Conservation (phyloP, 345 rosid genomes). For the rapeseed (Brassica napus) region Da-Ae NC_063435.1:3358501-3359000, state of each 20-base stretch:
- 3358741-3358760: slow-evolving; percentile 96
- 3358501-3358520: too few relatives aligned
- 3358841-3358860: background rate
- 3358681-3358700: slow-evolving; percentile 78
- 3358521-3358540: too few relatives aligned
- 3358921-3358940: slow-evolving; percentile 79
- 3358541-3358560: too few relatives aligned
- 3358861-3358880: slow-evolving; percentile 60
- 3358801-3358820: background rate
- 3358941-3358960: slow-evolving; percentile 72
- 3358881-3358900: slow-evolving; percentile 91
- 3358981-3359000: slow-evolving; percentile 85
- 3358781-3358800: slow-evolving; percentile 53
- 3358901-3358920: slow-evolving; percentile 97
- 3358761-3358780: slow-evolving; percentile 78
- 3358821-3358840: background rate
- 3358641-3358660: background rate
- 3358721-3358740: slow-evolving; percentile 85
- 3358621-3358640: background rate
- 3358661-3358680: slow-evolving; percentile 72
- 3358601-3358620: background rate
- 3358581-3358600: too few relatives aligned
- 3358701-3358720: slow-evolving; percentile 61
- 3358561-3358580: too few relatives aligned
- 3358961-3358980: slow-evolving; percentile 75